Conservation (phyloP, 1,284 basidiomycete genomes). For the Hortiboletus rubellus region DNA sequence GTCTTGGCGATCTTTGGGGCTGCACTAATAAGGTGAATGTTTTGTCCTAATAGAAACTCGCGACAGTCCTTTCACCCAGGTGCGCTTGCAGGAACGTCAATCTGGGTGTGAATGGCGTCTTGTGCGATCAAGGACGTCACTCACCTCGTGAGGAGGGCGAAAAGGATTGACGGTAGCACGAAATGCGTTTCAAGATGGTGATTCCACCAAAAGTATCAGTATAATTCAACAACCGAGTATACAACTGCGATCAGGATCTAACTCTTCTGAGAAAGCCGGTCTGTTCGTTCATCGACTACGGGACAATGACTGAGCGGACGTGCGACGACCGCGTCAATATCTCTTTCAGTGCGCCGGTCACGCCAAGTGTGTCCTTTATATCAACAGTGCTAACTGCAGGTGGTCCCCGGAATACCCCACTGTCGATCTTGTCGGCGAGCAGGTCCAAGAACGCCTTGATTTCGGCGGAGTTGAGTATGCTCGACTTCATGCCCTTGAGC, state of each 20-base stretch:
- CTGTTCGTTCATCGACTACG: constrained; percentile 2
- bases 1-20: constrained; percentile 11
- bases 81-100: constrained; percentile 9
- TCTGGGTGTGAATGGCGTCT: neutral
- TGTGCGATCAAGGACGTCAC: neutral
- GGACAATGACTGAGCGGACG: constrained; percentile 33
- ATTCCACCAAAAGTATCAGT: neutral
- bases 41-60: neutral
- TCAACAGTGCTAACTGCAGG: constrained; percentile 23
- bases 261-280: neutral
- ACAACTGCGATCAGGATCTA: neutral
- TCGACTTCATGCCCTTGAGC: constrained; percentile 35
- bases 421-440: constrained; percentile 33
- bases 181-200: neutral
- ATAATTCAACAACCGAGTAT: neutral
- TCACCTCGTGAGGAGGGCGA: neutral
- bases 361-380: constrained; percentile 21
- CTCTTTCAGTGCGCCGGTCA: constrained; percentile 25
- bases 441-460: constrained; percentile 34
- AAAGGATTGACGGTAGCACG: neutral
- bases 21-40: constrained; percentile 7
- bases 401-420: constrained; percentile 30
- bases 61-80: neutral
- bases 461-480: constrained; percentile 22
- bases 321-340: constrained; percentile 30